Percentiles rank a stretch among this genome's conserved stretches.
phyloP scores from a whole-genome alignment of 345 rosid genomes.

The Citrus reticulata region DNA sequence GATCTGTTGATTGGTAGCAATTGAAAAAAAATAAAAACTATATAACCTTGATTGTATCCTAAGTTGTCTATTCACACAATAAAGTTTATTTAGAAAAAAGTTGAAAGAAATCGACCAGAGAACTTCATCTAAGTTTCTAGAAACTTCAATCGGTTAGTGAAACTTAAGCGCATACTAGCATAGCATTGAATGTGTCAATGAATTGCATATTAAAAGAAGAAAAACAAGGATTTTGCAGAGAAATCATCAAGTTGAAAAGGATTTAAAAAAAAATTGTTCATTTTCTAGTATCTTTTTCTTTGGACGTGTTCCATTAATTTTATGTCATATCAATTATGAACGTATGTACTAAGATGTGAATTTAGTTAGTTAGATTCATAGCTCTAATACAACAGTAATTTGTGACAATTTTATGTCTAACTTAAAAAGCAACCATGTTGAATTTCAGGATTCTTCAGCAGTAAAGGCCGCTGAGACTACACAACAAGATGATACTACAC shows the following conservation, averaged over 20 bases:
- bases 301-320: background rate
- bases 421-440: slow-evolving; percentile 8
- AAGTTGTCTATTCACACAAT: background rate
- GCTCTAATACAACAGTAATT: too few species aligned
- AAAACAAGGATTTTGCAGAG: background rate
- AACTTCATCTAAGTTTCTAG: background rate
- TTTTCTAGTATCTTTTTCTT: background rate
- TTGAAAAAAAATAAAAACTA: too few species aligned
- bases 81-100: background rate
- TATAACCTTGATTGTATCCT: background rate
- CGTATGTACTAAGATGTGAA: too few species aligned
- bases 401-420: background rate
- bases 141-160: background rate
- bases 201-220: background rate
- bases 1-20: too few species aligned
- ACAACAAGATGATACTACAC: slow-evolving; percentile 13
- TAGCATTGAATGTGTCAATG: too few species aligned
- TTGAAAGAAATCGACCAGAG: background rate
- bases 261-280: background rate
- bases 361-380: background rate
- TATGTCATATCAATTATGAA: background rate
- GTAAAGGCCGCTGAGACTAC: slow-evolving; percentile 15
- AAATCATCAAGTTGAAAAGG: background rate
- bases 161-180: too few species aligned
- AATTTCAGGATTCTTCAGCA: slow-evolving; percentile 36